A percentile compares a stretch with the other conserved stretches of the same genome.
Evolutionary conservation across 306 rosid species (phyloP).

Genomic region (Prunus mira): DNA sequence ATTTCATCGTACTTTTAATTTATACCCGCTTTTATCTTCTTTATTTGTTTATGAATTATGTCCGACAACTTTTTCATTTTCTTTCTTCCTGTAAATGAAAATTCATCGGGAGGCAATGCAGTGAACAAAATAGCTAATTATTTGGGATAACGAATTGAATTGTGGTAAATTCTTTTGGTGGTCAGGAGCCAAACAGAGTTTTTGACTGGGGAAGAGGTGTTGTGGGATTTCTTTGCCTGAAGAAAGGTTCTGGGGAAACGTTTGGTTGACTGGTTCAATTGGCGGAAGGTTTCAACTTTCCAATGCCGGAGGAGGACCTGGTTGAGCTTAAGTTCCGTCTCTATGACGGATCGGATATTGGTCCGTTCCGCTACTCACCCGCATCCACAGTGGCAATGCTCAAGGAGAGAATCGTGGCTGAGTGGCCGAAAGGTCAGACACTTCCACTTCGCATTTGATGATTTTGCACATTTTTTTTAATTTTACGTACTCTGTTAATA

Average conservation of each 20-base stretch:
- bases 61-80: not conserved
- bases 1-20: not conserved
- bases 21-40: not conserved
- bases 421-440: conserved; percentile 83
- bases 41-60: not conserved
- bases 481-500: not conserved
- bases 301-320: conserved; percentile 87
- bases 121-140: not conserved
- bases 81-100: not conserved
- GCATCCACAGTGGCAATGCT: conserved; percentile 68
- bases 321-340: conserved; percentile 88
- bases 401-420: conserved; percentile 75
- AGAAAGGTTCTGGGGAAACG: not conserved
- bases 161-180: not conserved
- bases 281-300: conserved; percentile 33
- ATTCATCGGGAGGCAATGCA: not conserved
- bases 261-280: conserved; percentile 18
- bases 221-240: not conserved
- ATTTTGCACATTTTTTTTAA: not conserved
- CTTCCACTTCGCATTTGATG: not conserved
- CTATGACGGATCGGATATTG: conserved; percentile 86
- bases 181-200: not conserved
- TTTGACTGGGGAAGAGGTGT: not conserved
- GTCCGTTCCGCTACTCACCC: conserved; percentile 76
- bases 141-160: not conserved